Evolutionary conservation across 1,139 yeast species (phyloP), one percentile per base, ranked within the genome.

Genomic region (Saccharomyces hybrid): DNA sequence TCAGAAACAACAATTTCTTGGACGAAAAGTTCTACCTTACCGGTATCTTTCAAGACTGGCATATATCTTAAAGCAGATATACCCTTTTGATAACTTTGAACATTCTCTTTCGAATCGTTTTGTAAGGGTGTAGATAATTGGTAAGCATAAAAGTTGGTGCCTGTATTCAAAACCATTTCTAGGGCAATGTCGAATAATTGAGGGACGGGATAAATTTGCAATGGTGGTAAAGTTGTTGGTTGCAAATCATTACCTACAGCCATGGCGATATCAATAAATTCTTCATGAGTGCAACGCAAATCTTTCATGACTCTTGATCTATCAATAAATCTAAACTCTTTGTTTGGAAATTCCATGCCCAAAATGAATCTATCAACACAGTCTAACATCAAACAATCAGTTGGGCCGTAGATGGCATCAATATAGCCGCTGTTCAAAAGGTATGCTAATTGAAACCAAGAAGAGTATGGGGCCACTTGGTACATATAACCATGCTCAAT

Each of bases 331-430:
- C 86, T 77, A 66, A 89, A 86, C 52, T 69, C 72, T 50, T 79
- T 80, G 29, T 79, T 75, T 55, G 79, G 82, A 59, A 83, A 79
- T 59, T 88, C 96, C 78, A 89, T 78, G 26, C 85, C 82, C 51
- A 85, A 71, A 56, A 91, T 84, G 57, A 89, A 83, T 62, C 82
- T 86, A 58, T 86, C 95, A 46, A 87, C 78, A 14, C 80, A 76
- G 4, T 75, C 74, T 55, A 81, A 70, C 67, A 91, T 74, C 50
- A 91, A 73, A 49, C 84, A 77, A 63, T 93, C 98, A 1, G 91
- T 84, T 8, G 97, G 86, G 1, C 96, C 96, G 69, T 83, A 89
- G 42, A 91, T 81, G 1, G 88, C 83, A 69, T 91, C 95, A 54
- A 91, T 80, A 47, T 78, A 70, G 2, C 74, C 76, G 29, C 72